phyloP scores from a whole-genome alignment of 768 basidiomycete genomes.

The Kwoniella heveanensis region DNA sequence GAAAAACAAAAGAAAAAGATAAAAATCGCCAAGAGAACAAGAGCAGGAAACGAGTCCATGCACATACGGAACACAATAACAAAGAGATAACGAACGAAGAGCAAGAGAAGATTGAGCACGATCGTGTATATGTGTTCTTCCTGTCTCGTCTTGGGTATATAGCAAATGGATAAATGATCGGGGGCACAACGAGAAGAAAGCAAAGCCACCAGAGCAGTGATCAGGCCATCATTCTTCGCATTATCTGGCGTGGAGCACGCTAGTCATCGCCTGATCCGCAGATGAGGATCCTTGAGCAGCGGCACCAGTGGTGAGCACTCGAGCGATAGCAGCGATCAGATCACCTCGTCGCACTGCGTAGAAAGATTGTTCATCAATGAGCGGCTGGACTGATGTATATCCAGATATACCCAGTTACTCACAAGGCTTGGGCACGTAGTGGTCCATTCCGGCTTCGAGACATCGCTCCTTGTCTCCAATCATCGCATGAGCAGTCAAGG shows the following conservation, averaged over 20 bases:
- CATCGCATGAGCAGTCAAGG: conserved; percentile 92
- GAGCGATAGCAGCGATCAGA: conserved; percentile 52
- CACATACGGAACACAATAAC: no score
- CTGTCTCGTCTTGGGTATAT: neutral
- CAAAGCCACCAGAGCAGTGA: neutral
- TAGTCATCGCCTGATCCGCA: neutral
- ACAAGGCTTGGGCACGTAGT: conserved; percentile 21
- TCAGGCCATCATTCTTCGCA: neutral
- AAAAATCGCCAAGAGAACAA: no score
- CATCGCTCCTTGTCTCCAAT: conserved; percentile 57
- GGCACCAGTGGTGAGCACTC: conserved; percentile 33
- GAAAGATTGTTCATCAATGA: neutral
- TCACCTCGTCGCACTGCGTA: conserved; percentile 48
- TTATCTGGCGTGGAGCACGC: neutral
- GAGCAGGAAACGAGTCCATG: no score
- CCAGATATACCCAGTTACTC: no score
- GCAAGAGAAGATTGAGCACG: neutral
- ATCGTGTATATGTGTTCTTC: neutral
- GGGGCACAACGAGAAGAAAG: neutral
- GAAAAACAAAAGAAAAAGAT: neutral
- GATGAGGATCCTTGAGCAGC: neutral
- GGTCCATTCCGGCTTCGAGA: conserved; percentile 51
- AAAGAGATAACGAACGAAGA: no score
- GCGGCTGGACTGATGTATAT: no score
- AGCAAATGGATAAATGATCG: neutral